A percentile compares a stretch with the other conserved stretches of the same genome.
These are phyloP conservation scores for Seiridium unicorne DNA, from an alignment of 2,329 filamentous ascomycete species.

Conservation along the genomic window DNA sequence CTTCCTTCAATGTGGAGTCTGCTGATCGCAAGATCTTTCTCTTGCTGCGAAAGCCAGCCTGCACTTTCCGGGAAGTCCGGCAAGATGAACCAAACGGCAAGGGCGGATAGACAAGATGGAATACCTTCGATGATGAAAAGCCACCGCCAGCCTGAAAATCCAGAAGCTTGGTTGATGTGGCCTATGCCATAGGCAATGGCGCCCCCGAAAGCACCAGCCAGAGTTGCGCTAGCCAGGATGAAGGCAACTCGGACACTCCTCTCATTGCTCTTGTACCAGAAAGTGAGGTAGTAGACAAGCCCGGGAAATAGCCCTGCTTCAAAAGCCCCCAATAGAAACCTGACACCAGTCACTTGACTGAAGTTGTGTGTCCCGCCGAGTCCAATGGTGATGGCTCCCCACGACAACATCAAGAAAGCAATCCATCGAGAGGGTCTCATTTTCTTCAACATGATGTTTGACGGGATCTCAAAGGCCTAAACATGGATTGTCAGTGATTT, in stretches of 20 bases:
- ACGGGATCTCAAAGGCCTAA: slow-evolving; percentile 60
- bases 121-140: slow-evolving; percentile 49
- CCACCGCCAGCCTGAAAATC: slow-evolving; percentile 70
- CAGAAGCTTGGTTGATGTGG: slow-evolving; percentile 64
- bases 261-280: slow-evolving; percentile 72
- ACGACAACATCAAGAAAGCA: slow-evolving; percentile 63
- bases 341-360: slow-evolving; percentile 61
- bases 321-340: slow-evolving; percentile 65
- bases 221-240: slow-evolving; percentile 64
- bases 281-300: slow-evolving; percentile 65
- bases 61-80: slow-evolving; percentile 68
- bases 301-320: slow-evolving; percentile 73
- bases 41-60: slow-evolving; percentile 57
- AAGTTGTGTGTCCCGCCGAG: slow-evolving; percentile 65
- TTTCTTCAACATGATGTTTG: slow-evolving; percentile 65
- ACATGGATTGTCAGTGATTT: neutral
- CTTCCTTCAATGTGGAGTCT: slow-evolving; percentile 46
- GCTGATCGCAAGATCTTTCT: slow-evolving; percentile 53
- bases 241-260: slow-evolving; percentile 70
- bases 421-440: slow-evolving; percentile 62
- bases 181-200: slow-evolving; percentile 72
- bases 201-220: slow-evolving; percentile 75
- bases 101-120: slow-evolving; percentile 50
- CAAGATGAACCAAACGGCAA: slow-evolving; percentile 58
- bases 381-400: slow-evolving; percentile 66